A percentile compares a stretch with the other conserved stretches of the same genome.
Evolutionary conservation across 441 rosid species (phyloP).

Genomic region (Metrosideros polymorpha): DNA sequence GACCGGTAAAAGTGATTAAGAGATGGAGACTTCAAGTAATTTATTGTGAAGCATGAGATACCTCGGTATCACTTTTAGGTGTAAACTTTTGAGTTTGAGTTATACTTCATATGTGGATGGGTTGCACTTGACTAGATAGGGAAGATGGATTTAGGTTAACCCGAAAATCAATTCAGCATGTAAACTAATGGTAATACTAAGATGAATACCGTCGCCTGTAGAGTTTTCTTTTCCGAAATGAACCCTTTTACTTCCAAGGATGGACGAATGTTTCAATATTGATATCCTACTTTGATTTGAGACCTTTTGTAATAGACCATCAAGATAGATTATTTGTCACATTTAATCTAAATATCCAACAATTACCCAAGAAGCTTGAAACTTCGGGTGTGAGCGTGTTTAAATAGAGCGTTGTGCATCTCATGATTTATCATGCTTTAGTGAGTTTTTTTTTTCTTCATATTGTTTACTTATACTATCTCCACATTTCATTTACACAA

Average conservation of each 20-base stretch:
- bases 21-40: not conserved
- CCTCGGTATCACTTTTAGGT: not conserved
- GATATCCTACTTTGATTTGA: not conserved
- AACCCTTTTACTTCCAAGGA: not conserved
- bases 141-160: not conserved
- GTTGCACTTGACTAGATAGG: not conserved
- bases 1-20: not conserved
- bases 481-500: not conserved
- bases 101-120: not conserved
- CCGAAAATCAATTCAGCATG: not conserved
- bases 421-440: not conserved
- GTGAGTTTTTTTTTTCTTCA: not conserved
- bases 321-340: not conserved
- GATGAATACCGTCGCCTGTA: not conserved
- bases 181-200: fast-evolving
- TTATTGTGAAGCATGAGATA: not conserved
- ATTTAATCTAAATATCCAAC: not conserved
- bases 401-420: not conserved
- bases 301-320: not conserved
- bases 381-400: not conserved
- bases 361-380: not conserved
- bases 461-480: not conserved
- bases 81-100: not conserved
- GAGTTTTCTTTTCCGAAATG: not conserved
- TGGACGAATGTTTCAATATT: not conserved